Evolutionary conservation across 352 stramenopile species (phyloP), one percentile per base, ranked within the genome.

Genomic region (Thraustotheca clavata): DNA sequence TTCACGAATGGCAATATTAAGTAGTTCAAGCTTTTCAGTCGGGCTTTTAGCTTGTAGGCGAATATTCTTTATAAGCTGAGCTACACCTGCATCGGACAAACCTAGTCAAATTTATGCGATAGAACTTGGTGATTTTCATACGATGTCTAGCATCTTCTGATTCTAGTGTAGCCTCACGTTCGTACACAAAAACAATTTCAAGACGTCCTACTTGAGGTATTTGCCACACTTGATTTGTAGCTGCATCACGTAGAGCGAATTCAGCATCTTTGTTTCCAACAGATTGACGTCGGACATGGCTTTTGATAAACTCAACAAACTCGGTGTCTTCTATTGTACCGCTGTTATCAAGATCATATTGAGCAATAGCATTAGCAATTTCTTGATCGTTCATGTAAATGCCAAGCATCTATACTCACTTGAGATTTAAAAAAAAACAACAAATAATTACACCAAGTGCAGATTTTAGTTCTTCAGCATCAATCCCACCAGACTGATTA

Each of bases 301-400:
- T 73, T 40, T 80, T 86, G 72, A 93, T 87, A 57, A 91, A 88
- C 61, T 88, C 79, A 9, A 90, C 69, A 63, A 94, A 94, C 59
- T 91, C 83, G n/a, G 65, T 76, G 49, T 85, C 75, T 60, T 94
- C 84, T 71, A 94, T 89, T 59, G 87, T 82, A 22, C 78, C 79
- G 46, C 89, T 83, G 16, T 76, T 80, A 18, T 71, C 89, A 38
- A 94, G 80, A 55, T 91, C 83, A 59, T 85, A 90, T 14, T 73
- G 74, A 5, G 77, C 73, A 39, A 94, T 88, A 18, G 76, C 78
- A 7, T 84, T 70, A 0, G 69, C 29, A 34, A 88, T 84, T 36
- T 91, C 79, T 27, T 86, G 74, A 38, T 86, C 78, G 26, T 60
- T 86, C 85, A 31, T 77, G 41, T 72, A 9, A 18, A 91, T 75